Base-by-base conservation (phyloP, 768 basidiomycete species). In the Melanogaster broomeanus region DNA sequence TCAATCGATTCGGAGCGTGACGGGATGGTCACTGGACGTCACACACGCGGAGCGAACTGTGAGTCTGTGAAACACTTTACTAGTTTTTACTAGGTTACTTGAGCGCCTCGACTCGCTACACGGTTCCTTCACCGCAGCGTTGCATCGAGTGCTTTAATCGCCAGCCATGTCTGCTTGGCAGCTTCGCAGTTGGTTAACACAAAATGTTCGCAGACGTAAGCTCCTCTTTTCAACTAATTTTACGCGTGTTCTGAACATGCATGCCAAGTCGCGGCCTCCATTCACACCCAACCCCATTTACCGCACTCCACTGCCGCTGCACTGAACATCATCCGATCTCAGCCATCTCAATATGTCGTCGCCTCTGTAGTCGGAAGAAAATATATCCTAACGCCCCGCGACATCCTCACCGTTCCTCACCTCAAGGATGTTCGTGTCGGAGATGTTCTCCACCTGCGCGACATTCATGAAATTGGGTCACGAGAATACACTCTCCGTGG, bases 401-500 rank as follows among this genome's bases (percentile, higher is more conserved):
- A 99, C 74, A 70, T 95, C 60, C 85, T 99, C 65, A 98, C 97
- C 50, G 85, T 99, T 3, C 95, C 96, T 5, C 88, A 86, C 48
- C 82, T 99, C 43, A 89, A 88, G 62, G 86, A 90, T 64, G 84
- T 88, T 54, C 77, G 81, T 39, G 89, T 97, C 48, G 97, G 97
- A 22, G 90, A 96, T 63, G 77, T 87, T 40, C 79, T 98, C 49
- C 72, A 78, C 6, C 82, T 99, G 44, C 87, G 89, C 58, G 78
- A 93, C 60, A 87, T 99, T 51, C 85, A 95, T 64, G 96, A 98
- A 70, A 81, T 98, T 44, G 97, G 97, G 58, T 95, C 94, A 44
- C 85, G 95, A 60, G 94, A 98, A 69, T 98, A 88, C 74, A 93
- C 93, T 25, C 77, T 99, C 27, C 87, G 91, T 51, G 85, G 91